Base-by-base conservation (phyloP, 2,329 filamentous ascomycete species). In the Aureobasidium sp. region DNA sequence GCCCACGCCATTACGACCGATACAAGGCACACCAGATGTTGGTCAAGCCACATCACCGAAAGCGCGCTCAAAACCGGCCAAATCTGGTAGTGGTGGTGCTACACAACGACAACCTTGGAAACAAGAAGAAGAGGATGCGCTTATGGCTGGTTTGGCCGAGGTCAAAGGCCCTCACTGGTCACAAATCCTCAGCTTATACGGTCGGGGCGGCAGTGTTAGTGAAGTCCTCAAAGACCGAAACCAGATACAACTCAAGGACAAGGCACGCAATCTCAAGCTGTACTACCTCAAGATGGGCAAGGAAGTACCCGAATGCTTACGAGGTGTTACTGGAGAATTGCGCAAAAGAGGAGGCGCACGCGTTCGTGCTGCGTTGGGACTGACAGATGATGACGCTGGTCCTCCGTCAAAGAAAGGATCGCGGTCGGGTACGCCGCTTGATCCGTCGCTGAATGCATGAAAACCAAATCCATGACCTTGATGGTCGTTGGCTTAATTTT, bases 151-250 rank as follows among this genome's bases (percentile, higher is more conserved):
- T 1, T 79, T 95, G 3, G 90, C 94, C 63, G 82, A 86, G 66
- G 90, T 95, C 41, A 90, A 90, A 65, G 90, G 90, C 0, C 90
- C 90, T 16, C 89, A 95, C 63, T 95, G 90, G 90, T 91, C 87
- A 60, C 89, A 95, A 65, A 95, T 95, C 41, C 74, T 95, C 11
- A 84, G 84, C 1, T 78, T 95, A 37, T 95, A 91, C 65, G 90
- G 90, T 0, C 79, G 81, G 0, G 86, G 85, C 37, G 90, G 90
- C 4, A 86, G 84, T 0, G 80, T 91, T 21, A 90, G 83, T 41
- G 85, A 91, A 61, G 86, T 91, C 21, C 76, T 95, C 17, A 91
- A 90, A 61, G 90, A 95, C 65, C 80, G 89, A 29, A 94, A 90
- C 39, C 89, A 95, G 64, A 90, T 95, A 0, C 90, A 95, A 65